Percentiles rank a stretch among this genome's conserved stretches.
These are phyloP conservation scores for Myriosclerotinia curreyana DNA, from an alignment of 2,329 filamentous ascomycete genomes.

Conservation along the genomic window DNA sequence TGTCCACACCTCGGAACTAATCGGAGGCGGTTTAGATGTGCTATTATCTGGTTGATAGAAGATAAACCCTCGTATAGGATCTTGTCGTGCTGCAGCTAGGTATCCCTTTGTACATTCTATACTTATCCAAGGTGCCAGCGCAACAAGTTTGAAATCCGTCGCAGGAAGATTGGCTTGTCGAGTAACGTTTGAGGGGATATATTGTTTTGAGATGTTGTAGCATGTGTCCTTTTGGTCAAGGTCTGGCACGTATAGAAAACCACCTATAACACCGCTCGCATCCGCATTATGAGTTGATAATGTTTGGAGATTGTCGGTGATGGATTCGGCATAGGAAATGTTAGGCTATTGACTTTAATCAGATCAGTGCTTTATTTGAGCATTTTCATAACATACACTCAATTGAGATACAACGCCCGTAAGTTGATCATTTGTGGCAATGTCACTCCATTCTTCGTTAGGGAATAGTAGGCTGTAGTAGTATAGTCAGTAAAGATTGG, in stretches of 20 bases:
- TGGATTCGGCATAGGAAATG: constrained; percentile 34
- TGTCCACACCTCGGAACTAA: constrained; percentile 65
- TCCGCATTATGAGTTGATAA: constrained; percentile 66
- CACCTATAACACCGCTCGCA: constrained; percentile 61
- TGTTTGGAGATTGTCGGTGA: constrained; percentile 66
- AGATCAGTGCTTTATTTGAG: not conserved
- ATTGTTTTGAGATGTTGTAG: constrained; percentile 57
- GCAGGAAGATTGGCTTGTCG: constrained; percentile 65
- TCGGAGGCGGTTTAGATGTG: constrained; percentile 60
- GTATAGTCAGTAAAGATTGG: constrained; percentile 25
- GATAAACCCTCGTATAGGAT: constrained; percentile 60
- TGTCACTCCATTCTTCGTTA: constrained; percentile 35
- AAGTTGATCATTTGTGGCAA: constrained; percentile 25
- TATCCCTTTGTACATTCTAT: constrained; percentile 70
- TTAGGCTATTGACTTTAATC: constrained; percentile 30
- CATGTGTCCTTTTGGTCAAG: constrained; percentile 60
- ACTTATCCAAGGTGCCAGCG: constrained; percentile 82
- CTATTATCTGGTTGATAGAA: constrained; percentile 59
- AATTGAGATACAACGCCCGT: constrained; percentile 31
- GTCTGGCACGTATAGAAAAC: constrained; percentile 82
- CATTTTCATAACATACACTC: constrained; percentile 28
- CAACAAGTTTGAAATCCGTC: constrained; percentile 71
- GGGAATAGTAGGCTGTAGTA: constrained; percentile 35
- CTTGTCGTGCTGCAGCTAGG: constrained; percentile 57
- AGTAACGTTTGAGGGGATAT: constrained; percentile 73